Base-by-base conservation (phyloP, 805 yeast genomes). In the Barnettozyma botsteinii region DNA sequence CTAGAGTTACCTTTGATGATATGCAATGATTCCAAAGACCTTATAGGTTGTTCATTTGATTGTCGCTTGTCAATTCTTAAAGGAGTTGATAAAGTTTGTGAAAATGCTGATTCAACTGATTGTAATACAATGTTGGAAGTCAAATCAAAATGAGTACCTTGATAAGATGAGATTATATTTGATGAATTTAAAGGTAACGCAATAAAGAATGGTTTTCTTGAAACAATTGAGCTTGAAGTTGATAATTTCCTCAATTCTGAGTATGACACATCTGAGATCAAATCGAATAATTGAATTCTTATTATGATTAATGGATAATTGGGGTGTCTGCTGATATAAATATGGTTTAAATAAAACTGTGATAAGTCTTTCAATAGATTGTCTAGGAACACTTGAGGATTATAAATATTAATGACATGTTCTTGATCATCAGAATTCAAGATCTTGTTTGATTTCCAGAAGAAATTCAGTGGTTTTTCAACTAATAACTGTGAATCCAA, bases 131-230 rank as follows among this genome's bases (percentile, higher is more conserved):
- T 62, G 31, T 71, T 67, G 0, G 78, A 58, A 3, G 75, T 72
- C 2, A 67, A 51, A 48, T 73, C 75, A 6, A 60, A 6, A 8
- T 22, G 7, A 66, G 67, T 8, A 46, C 11, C 31, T 18, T 30
- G 47, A 49, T 23, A 46, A 42, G 24, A 41, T 55, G 32, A 10
- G 52, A 84, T 73, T 3, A 84, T 56, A 48, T 75, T 73, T 1
- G 87, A 81, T 3, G 89, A 78, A 38, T 80, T 78, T 45, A 69
- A 48, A 0, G 91, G 89, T 2, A 85, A 62, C 0, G 81, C 85
- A 13, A 85, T 52, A 49, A 81, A 84, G 46, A 70, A 75, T 0
- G 93, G 83, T 43, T 64, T 72, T 42, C 79, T 67, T 0, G 87
- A 75, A 0, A 70, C 46, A 6, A 78, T 65, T 63, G 77, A 9